phyloP scores from a whole-genome alignment of 1,139 yeast genomes.

The Zygosaccharomyces sapae region DNA sequence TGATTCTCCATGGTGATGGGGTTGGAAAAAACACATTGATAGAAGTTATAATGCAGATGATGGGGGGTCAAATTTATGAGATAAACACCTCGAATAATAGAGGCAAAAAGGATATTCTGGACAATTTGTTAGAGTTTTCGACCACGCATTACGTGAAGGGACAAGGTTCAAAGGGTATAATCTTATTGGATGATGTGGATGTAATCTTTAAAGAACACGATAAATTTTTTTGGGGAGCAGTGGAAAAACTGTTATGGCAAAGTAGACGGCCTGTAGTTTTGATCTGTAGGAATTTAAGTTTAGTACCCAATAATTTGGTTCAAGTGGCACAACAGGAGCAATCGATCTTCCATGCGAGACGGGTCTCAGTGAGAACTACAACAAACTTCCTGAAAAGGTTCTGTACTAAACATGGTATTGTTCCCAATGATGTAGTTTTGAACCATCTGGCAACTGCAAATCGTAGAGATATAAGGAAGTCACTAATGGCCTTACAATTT shows the following conservation, averaged over 20 bases:
- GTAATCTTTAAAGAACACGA: constrained; percentile 71
- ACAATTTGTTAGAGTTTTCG: constrained; percentile 69
- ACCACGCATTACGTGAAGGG: constrained; percentile 78
- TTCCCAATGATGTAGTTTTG: constrained; percentile 39
- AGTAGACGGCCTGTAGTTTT: constrained; percentile 77
- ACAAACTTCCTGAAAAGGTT: constrained; percentile 37
- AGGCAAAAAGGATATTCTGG: constrained; percentile 64
- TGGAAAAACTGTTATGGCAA: constrained; percentile 57
- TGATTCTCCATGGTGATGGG: constrained; percentile 72
- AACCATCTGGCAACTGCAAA: constrained; percentile 37
- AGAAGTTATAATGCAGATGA: constrained; percentile 60
- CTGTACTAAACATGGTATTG: constrained; percentile 38
- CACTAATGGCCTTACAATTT: constrained; percentile 54
- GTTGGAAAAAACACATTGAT: constrained; percentile 77
- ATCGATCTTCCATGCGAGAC: constrained; percentile 38
- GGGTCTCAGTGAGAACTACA: constrained; percentile 33
- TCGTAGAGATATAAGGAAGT: constrained; percentile 51
- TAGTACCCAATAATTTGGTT: constrained; percentile 52
- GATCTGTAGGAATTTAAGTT: constrained; percentile 58
- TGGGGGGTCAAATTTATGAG: constrained; percentile 76
- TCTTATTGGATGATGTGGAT: constrained; percentile 84
- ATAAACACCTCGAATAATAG: constrained; percentile 70
- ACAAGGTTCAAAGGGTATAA: constrained; percentile 55
- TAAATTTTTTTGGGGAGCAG: constrained; percentile 72
- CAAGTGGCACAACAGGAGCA: constrained; percentile 45